A percentile compares a stretch with the other conserved stretches of the same genome.
phyloP scores from a whole-genome alignment of 179 eudicot genomes.

The Silene noctiflora region DNA sequence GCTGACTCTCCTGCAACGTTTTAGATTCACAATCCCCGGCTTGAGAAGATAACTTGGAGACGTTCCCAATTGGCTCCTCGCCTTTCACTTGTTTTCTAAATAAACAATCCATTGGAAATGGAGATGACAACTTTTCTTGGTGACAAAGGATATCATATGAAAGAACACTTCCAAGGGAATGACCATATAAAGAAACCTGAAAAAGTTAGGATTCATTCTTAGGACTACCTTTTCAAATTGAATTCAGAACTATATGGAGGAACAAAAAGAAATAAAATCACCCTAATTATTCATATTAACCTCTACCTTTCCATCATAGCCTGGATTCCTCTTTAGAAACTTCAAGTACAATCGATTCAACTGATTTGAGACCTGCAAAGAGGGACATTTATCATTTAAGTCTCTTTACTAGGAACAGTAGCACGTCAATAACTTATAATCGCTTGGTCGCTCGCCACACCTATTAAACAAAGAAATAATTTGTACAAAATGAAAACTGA shows the following conservation, averaged over 20 bases:
- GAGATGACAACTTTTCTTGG: conserved; percentile 74
- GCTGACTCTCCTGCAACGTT: conserved; percentile 24
- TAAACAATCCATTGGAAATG: conserved; percentile 82
- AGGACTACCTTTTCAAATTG: conserved; percentile 7
- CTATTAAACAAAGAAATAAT: neutral
- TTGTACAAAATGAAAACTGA: neutral
- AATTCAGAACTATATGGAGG: neutral
- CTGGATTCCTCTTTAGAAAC: conserved; percentile 91
- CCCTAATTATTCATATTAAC: conserved; percentile 7
- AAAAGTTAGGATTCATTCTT: conserved; percentile 20
- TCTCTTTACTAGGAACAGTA: neutral
- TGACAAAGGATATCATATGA: conserved; percentile 97
- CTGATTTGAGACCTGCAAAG: conserved; percentile 76
- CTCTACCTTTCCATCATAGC: conserved; percentile 94
- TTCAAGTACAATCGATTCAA: conserved; percentile 76
- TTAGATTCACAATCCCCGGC: conserved; percentile 28
- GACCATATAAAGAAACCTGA: conserved; percentile 94
- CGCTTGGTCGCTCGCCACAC: neutral
- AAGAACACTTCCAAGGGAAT: conserved; percentile 96
- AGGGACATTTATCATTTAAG: neutral
- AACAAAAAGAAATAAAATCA: neutral
- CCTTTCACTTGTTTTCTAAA: conserved; percentile 42
- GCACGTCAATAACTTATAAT: neutral
- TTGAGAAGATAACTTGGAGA: conserved; percentile 29
- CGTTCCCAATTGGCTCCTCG: conserved; percentile 25